Percentiles rank a stretch among this genome's conserved stretches.
Conservation (phyloP, 768 basidiomycete genomes). For the Coprinellus micaceus region DNA sequence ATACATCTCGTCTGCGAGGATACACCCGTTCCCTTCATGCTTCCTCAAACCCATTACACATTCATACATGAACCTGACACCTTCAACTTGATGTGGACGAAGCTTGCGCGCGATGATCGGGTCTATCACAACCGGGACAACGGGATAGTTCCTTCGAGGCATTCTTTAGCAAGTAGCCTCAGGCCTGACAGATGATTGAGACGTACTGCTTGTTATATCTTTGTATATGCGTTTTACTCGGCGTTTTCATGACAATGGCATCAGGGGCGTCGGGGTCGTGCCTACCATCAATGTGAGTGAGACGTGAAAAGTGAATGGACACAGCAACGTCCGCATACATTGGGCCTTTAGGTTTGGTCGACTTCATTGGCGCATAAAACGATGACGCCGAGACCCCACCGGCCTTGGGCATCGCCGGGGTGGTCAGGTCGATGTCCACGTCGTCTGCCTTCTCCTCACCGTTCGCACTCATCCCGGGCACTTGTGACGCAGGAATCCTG, state of each 20-base stretch:
- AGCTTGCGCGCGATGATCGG: constrained; percentile 74
- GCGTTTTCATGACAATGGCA: constrained; percentile 84
- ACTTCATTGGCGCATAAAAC: constrained; percentile 54
- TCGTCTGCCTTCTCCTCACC: background rate
- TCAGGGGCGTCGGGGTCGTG: constrained; percentile 74
- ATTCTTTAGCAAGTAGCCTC: too few species aligned
- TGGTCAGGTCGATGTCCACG: constrained; percentile 16
- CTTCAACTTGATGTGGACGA: constrained; percentile 88
- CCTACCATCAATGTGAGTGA: constrained; percentile 33
- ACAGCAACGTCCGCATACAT: constrained; percentile 38
- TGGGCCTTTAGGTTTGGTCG: constrained; percentile 31
- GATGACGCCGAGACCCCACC: constrained; percentile 52
- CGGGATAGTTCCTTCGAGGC: constrained; percentile 58
- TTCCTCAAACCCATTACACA: constrained; percentile 92
- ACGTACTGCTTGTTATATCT: constrained; percentile 69
- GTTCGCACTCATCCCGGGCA: constrained; percentile 39
- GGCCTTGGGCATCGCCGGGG: constrained; percentile 6
- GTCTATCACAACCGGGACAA: constrained; percentile 86
- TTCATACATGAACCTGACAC: constrained; percentile 89
- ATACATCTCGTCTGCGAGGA: constrained; percentile 95
- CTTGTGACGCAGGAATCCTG: constrained; percentile 44
- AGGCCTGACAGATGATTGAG: too few species aligned
- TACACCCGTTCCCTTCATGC: constrained; percentile 90
- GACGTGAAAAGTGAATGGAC: background rate
- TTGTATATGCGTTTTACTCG: constrained; percentile 61